phyloP scores from a whole-genome alignment of 768 basidiomycete genomes.

The Lactifluus echinatus region DNA sequence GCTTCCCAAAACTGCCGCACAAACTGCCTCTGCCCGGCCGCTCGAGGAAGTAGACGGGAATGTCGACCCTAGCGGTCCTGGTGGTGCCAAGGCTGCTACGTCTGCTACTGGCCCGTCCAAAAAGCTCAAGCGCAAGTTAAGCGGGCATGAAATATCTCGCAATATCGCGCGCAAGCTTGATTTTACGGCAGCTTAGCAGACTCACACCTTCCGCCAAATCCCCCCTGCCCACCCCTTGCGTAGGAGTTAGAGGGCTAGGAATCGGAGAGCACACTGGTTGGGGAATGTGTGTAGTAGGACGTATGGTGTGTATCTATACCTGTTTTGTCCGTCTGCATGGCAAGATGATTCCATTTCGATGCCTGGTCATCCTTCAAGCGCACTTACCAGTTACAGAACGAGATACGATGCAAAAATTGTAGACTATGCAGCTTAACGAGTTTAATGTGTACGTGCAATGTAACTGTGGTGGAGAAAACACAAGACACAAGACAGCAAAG shows the following conservation, averaged over 20 bases:
- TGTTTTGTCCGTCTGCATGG: not conserved
- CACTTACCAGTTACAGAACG: conserved; percentile 8
- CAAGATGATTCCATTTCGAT: conserved; percentile 4
- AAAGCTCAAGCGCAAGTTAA: conserved; percentile 62
- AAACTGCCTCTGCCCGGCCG: conserved; percentile 39
- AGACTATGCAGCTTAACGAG: conserved; percentile 20
- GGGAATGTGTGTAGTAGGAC: too few relatives aligned
- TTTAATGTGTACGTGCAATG: conserved; percentile 20
- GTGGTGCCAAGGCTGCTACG: conserved; percentile 43
- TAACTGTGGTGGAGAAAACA: not conserved
- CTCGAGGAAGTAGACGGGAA: conserved; percentile 77
- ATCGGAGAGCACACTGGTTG: too few relatives aligned
- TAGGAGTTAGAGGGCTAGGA: too few relatives aligned
- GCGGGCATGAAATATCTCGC: conserved; percentile 40
- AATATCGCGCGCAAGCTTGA: conserved; percentile 66
- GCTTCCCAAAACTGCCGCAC: conserved; percentile 61
- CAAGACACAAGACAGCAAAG: not conserved
- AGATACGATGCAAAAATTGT: conserved; percentile 19
- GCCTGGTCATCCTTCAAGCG: not conserved
- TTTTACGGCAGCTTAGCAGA: conserved; percentile 39
- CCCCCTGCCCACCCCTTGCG: too few relatives aligned
- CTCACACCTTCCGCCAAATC: not conserved
- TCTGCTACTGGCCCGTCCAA: too few relatives aligned
- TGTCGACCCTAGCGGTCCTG: conserved; percentile 42
- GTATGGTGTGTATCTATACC: too few relatives aligned